Evolutionary conservation across 768 basidiomycete species (phyloP), one percentile per base, ranked within the genome.

Genomic region (Lactarius deliciosus): DNA sequence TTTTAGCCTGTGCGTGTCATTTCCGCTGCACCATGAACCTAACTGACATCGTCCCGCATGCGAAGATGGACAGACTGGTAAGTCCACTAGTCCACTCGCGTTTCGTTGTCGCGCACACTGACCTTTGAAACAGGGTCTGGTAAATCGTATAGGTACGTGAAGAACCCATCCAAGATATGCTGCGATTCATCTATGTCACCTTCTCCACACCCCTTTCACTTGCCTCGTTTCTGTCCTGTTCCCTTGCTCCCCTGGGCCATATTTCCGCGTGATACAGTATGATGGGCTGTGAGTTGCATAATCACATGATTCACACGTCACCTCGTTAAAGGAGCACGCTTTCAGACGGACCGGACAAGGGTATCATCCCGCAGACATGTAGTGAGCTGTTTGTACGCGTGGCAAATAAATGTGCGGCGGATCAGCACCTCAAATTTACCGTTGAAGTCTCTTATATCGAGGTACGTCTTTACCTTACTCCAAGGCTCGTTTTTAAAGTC

Each of bases 401-500:
- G 57, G 83, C 81, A 55, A 74, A 82, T 38, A 88, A 90, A 76
- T 86, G 79, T 70, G 79, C 81, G 1, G 75, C 73, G 60, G 91
- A 95, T 73, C 76, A 86, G 11, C 88, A 89, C 71, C 71, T 94
- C 66, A 86, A 80, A 65, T 96, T 94, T 73, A 90, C 91, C 2
- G 96, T 99, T 50, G 96, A 98, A 79, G 96, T 97, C n/a, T 97
- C 95, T 5, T 98, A 97, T 75, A 97, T 97, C 68, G 96, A 96
- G 84, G 91, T 91, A 61, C 61, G 80, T 73, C 16, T n/a, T 40
- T 30, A 15, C 45, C 30, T 34, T 59, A 47, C 50, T 45, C 50
- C 10, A 55, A 34, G 54, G 53, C 18, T 38, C 16, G 43, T 34
- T 55, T 16, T 36, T 25, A 55, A 40, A 43, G 22, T 66, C 55